phyloP scores from a whole-genome alignment of 139 green algal genomes.

The Eudorina sp. region DNA sequence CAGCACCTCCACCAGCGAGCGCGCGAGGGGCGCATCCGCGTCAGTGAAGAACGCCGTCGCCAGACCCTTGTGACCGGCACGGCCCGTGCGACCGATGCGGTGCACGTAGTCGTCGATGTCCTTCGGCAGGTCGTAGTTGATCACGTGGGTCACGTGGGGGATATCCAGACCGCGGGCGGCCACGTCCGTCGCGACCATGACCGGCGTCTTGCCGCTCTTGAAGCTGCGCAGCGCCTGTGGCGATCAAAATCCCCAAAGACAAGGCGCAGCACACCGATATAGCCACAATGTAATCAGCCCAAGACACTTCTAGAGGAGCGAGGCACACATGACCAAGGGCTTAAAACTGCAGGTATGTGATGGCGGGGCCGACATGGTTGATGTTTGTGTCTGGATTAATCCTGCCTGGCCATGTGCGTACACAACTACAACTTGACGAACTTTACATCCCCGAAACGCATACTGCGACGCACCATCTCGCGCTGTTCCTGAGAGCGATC shows the following conservation, averaged over 20 bases:
- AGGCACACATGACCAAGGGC: too few relatives aligned
- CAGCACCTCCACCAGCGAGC: constrained; percentile 84
- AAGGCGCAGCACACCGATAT: too few relatives aligned
- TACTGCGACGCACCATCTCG: constrained; percentile 78
- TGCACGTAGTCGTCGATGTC: constrained; percentile 85
- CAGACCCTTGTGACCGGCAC: constrained; percentile 95
- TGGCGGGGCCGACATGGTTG: too few relatives aligned
- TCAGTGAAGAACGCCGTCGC: constrained; percentile 97
- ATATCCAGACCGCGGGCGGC: constrained; percentile 72
- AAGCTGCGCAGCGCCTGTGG: constrained; percentile 70
- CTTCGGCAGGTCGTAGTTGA: constrained; percentile 84
- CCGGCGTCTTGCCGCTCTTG: constrained; percentile 66
- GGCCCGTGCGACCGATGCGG: constrained; percentile 78
- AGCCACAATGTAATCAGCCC: too few relatives aligned
- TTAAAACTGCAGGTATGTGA: too few relatives aligned
- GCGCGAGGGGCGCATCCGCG: constrained; percentile 89
- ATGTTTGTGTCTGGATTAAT: too few relatives aligned
- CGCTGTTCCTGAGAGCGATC: constrained; percentile 93
- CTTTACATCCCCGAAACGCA: too few relatives aligned
- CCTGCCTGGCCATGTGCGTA: background rate
- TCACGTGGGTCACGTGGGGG: constrained; percentile 79
- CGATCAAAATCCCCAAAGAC: too few relatives aligned
- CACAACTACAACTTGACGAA: too few relatives aligned
- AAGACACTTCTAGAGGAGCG: too few relatives aligned
- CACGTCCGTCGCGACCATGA: constrained; percentile 67